phyloP scores from a whole-genome alignment of 768 basidiomycete species.

The Boletus pseudopeckii region DNA sequence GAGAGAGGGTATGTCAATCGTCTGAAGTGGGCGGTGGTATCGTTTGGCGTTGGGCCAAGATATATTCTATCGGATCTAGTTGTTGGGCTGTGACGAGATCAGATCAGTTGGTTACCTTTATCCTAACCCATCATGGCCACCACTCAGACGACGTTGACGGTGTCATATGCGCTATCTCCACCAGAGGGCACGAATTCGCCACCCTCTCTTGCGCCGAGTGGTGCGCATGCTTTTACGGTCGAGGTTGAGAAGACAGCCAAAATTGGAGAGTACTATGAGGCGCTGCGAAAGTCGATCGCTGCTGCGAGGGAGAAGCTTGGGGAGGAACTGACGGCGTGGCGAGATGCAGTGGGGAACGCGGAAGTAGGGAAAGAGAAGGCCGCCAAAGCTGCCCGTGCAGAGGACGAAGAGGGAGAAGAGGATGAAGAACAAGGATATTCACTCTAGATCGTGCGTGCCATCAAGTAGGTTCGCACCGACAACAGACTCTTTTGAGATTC shows the following conservation, averaged over 20 bases:
- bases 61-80: conserved; percentile 4
- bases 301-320: conserved; percentile 56
- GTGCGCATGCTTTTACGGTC: conserved; percentile 26
- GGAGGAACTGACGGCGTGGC: conserved; percentile 69
- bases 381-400: conserved; percentile 39
- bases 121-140: conserved; percentile 16
- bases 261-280: conserved; percentile 43
- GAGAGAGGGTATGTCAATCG: conserved; percentile 22
- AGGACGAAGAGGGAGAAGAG: conserved; percentile 44
- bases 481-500: no score
- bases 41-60: not conserved
- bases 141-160: conserved; percentile 11
- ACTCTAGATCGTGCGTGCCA: not conserved
- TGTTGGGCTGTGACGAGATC: conserved; percentile 12
- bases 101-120: not conserved
- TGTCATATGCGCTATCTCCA: conserved; percentile 23
- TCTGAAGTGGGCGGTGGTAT: conserved; percentile 1
- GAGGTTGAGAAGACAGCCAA: conserved; percentile 15
- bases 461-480: not conserved
- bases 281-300: conserved; percentile 46
- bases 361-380: conserved; percentile 60
- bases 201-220: conserved; percentile 20
- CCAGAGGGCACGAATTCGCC: conserved; percentile 17
- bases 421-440: conserved; percentile 32
- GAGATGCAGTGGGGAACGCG: conserved; percentile 63